phyloP scores from a whole-genome alignment of 1,284 basidiomycete genomes.

The Ustilago shanxiensis region DNA sequence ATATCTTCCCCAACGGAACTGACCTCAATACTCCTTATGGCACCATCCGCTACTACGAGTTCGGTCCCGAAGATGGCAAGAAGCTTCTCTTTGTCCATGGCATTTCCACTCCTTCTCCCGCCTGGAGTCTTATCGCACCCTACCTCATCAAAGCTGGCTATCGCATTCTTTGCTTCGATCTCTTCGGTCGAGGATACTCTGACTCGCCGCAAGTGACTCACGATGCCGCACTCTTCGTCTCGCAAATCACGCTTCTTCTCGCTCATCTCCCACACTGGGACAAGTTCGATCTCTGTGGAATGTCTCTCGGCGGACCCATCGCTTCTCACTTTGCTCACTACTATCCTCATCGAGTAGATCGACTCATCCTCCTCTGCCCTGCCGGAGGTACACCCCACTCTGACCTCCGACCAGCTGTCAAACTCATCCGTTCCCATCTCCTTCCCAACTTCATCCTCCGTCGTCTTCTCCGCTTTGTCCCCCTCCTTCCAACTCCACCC shows the following conservation, averaged over 20 bases:
- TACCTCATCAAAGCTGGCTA: conserved; percentile 49
- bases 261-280: conserved; percentile 48
- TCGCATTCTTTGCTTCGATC: conserved; percentile 48
- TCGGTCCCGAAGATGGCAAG: conserved; percentile 56
- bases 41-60: conserved; percentile 54
- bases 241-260: conserved; percentile 48
- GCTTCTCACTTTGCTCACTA: conserved; percentile 50
- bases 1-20: conserved; percentile 38
- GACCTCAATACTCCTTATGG: conserved; percentile 49
- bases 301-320: conserved; percentile 51
- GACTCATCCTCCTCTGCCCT: conserved; percentile 47
- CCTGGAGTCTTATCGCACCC: conserved; percentile 35
- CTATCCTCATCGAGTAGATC: conserved; percentile 41
- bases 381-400: conserved; percentile 46
- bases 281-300: conserved; percentile 49
- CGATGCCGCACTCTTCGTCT: conserved; percentile 45
- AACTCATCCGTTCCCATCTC: conserved; percentile 45
- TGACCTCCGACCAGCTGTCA: conserved; percentile 29
- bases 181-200: conserved; percentile 53
- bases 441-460: conserved; percentile 33
- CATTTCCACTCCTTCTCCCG: conserved; percentile 51
- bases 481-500: conserved; percentile 42
- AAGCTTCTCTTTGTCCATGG: conserved; percentile 66
- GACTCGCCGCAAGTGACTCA: conserved; percentile 48
- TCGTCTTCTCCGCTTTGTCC: conserved; percentile 30